Conservation (phyloP, 225 moss, liverwort and hornwort genomes). For the Pleurozium schreberi region DNA sequence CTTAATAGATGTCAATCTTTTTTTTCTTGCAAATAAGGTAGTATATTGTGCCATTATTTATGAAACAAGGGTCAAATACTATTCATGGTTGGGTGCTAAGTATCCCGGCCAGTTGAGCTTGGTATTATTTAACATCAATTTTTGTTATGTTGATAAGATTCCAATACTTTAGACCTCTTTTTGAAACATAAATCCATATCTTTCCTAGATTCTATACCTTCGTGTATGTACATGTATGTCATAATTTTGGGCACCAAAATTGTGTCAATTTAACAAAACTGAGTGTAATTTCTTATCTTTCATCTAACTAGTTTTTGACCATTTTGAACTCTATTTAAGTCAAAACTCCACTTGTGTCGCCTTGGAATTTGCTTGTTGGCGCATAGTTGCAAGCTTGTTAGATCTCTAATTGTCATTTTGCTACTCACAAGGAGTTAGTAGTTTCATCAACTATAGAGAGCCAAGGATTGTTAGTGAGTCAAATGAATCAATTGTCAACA, state of each 20-base stretch:
- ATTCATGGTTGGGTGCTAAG: neutral
- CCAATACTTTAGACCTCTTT: neutral
- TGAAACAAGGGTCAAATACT: neutral
- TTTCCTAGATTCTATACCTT: neutral
- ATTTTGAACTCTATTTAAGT: neutral
- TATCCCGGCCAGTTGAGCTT: neutral
- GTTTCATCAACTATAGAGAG: too few relatives aligned
- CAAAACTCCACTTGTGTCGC: neutral
- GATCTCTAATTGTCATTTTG: neutral
- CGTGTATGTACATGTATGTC: rapidly evolving
- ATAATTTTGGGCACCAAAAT: neutral
- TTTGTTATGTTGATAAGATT: neutral
- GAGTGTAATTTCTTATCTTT: too few relatives aligned
- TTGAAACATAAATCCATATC: neutral
- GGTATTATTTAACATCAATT: neutral
- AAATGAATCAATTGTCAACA: too few relatives aligned
- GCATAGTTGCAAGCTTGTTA: neutral
- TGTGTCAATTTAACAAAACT: too few relatives aligned
- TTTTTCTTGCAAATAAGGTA: neutral
- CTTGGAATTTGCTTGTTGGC: neutral
- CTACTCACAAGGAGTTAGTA: too few relatives aligned
- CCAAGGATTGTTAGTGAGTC: too few relatives aligned
- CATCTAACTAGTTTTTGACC: rapidly evolving
- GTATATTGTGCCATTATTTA: neutral
- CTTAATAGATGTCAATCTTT: neutral